Evolutionary conservation across 1,284 basidiomycete species (phyloP).

Genomic region (Naganishia liquefaciens): DNA sequence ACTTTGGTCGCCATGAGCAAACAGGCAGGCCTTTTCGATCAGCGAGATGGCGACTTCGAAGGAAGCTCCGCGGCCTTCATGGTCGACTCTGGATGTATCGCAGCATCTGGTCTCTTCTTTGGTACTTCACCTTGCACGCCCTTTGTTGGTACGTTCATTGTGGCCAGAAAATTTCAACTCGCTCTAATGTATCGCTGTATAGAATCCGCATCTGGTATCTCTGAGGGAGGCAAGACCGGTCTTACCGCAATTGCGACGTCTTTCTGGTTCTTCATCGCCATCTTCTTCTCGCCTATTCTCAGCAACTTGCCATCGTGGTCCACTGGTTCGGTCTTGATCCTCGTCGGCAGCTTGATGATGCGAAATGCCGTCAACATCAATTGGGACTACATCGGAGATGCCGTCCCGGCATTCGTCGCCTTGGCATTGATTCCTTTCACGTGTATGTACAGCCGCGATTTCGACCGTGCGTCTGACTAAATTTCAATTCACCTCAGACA

Average conservation of each 20-base stretch:
- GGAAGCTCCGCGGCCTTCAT: slow-evolving; percentile 81
- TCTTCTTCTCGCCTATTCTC: slow-evolving; percentile 90
- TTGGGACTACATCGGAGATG: slow-evolving; percentile 84
- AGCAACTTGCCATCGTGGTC: slow-evolving; percentile 85
- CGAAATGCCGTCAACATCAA: slow-evolving; percentile 82
- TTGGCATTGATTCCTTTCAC: slow-evolving; percentile 74
- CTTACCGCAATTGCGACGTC: slow-evolving; percentile 75
- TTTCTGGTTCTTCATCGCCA: slow-evolving; percentile 76
- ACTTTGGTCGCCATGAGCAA: slow-evolving; percentile 89
- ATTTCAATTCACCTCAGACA: slow-evolving; percentile 36
- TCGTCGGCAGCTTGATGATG: slow-evolving; percentile 88
- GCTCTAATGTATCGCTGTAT: background rate
- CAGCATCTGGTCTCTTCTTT: slow-evolving; percentile 58
- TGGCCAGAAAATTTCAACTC: background rate
- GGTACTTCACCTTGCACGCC: slow-evolving; percentile 86
- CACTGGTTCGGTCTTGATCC: slow-evolving; percentile 80
- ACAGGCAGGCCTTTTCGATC: slow-evolving; percentile 84
- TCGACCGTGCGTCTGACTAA: slow-evolving; percentile 7
- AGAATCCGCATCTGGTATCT: slow-evolving; percentile 50
- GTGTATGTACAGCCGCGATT: slow-evolving; percentile 62
- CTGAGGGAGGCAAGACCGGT: slow-evolving; percentile 85
- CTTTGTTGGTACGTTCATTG: slow-evolving; percentile 61
- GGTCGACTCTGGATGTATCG: slow-evolving; percentile 54
- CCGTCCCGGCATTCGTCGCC: slow-evolving; percentile 78
- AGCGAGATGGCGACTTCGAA: slow-evolving; percentile 83